phyloP scores from a whole-genome alignment of 164 flowering plant species.

The Piper betle region DNA sequence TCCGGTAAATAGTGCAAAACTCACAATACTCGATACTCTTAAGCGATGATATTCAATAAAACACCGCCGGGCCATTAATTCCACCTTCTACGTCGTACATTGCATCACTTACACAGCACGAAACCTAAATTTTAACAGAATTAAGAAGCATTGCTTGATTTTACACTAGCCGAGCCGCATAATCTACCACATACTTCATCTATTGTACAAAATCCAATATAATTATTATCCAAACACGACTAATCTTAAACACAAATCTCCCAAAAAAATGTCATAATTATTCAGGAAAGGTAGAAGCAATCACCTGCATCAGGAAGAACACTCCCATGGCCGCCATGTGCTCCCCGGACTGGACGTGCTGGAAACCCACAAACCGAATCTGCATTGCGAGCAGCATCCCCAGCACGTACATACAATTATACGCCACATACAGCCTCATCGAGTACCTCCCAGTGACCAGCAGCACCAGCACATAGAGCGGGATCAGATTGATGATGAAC shows the following conservation, averaged over 20 bases:
- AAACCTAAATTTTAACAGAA: not conserved
- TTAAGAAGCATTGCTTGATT: not conserved
- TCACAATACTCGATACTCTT: too few relatives aligned
- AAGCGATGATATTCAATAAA: too few relatives aligned
- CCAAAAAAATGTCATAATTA: too few relatives aligned
- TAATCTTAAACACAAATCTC: not conserved
- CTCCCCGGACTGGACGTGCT: constrained; percentile 97
- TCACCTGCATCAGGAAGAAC: constrained; percentile 89
- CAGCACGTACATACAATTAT: constrained; percentile 74
- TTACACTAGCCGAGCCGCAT: not conserved
- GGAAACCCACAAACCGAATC: constrained; percentile 98
- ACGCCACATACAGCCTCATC: constrained; percentile 86
- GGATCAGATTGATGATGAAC: constrained; percentile 84
- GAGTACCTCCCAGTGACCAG: constrained; percentile 88
- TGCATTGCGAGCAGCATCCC: constrained; percentile 99
- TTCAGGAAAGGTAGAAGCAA: not conserved
- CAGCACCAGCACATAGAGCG: constrained; percentile 81
- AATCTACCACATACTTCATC: too few relatives aligned
- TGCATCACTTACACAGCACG: too few relatives aligned
- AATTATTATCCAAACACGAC: not conserved
- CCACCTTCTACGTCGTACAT: not conserved
- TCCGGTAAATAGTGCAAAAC: not conserved
- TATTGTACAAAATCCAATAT: too few relatives aligned
- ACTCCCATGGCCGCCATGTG: constrained; percentile 99
- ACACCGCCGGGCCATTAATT: not conserved